Evolutionary conservation across 2,329 filamentous ascomycete species (phyloP), one percentile per base, ranked within the genome.

Genomic region (Erysiphe neolycopersici): DNA sequence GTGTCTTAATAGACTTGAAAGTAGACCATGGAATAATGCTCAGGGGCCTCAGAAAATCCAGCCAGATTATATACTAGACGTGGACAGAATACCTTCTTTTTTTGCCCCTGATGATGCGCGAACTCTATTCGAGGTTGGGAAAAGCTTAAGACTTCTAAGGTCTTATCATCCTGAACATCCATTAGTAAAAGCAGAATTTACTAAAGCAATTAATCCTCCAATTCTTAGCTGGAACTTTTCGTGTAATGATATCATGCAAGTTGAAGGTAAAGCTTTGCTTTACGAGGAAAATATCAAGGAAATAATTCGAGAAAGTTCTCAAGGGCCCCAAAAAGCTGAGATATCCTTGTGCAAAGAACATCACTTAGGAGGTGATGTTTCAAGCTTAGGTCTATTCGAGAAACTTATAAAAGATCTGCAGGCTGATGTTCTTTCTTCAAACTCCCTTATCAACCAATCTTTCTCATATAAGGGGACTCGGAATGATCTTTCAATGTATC

Each of bases 111-210:
- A 89, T 45, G 69, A 85, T 49, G 75, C 73, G 3, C 66, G 69
- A 42, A 62, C 66, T 5, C 71, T 89, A n/a, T 85, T 87, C 49
- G 81, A 91, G 55, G 79, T 76, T 3, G 83, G 81, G 4, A 71
- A 69, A 51, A 87, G 79, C 54, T 59, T 92, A 41, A 71, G 79
- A 8, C 73, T 89, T 44, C 64, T 92, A 41, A 70, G 73, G 50
- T 62, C 64, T 18, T 73, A 78, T 50, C 79, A 89, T 54, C 69
- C 79, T 5, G 64, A 73, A 1, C 79, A 91, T 54, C 73, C 76
- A 0, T 61, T 89, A 37, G 68, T 71, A 13, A 64, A 64, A 37
- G 53, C 63, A n/a, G 61, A 64, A 22, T 60, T 67, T 5, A 56
- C 71, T 5, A 50, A 54, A 10, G 56, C 60, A 12, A 61, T 63